A percentile compares a stretch with the other conserved stretches of the same genome.
Evolutionary conservation across 495 filamentous ascomycete species (phyloP).

Genomic region (Viridothelium virens): DNA sequence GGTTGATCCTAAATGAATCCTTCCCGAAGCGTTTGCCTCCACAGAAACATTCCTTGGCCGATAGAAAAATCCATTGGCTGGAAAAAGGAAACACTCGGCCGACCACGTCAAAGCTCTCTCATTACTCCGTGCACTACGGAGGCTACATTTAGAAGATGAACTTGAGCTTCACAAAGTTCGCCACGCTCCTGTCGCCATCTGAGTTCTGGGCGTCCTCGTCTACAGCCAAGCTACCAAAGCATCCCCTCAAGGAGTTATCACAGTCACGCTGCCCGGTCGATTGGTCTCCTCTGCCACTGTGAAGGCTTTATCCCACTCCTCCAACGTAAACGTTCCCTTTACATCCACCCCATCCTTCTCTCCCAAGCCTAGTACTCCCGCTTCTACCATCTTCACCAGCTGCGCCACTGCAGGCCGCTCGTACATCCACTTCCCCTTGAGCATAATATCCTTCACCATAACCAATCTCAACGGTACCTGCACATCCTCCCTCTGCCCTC

Average conservation of each 20-base stretch:
- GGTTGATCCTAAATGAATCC: too few relatives aligned
- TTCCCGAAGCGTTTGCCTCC: neutral
- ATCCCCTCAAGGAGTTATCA: conserved; percentile 15
- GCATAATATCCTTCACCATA: conserved; percentile 37
- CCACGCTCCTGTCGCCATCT: neutral
- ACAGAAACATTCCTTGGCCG: neutral
- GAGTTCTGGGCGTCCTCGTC: too few relatives aligned
- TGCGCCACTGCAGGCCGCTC: conserved; percentile 25
- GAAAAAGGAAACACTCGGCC: too few relatives aligned
- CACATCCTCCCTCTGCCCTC: conserved; percentile 38
- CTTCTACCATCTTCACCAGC: conserved; percentile 22
- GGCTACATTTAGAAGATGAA: neutral
- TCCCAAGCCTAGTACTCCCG: conserved; percentile 15
- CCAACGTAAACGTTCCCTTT: conserved; percentile 15
- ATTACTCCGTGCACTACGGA: neutral
- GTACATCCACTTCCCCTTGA: conserved; percentile 49
- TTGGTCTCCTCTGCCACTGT: conserved; percentile 17
- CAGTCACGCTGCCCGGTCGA: conserved; percentile 2
- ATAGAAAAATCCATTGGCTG: too few relatives aligned
- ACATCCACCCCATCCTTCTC: conserved; percentile 12
- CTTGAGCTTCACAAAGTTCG: neutral
- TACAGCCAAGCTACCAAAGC: neutral
- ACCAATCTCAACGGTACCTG: conserved; percentile 35
- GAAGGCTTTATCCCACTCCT: conserved; percentile 22
- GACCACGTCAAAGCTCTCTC: too few relatives aligned